Evolutionary conservation across 2,329 filamentous ascomycete genomes (phyloP), one percentile per base, ranked within the genome.

Genomic region (Pseudogymnoascus sp.): DNA sequence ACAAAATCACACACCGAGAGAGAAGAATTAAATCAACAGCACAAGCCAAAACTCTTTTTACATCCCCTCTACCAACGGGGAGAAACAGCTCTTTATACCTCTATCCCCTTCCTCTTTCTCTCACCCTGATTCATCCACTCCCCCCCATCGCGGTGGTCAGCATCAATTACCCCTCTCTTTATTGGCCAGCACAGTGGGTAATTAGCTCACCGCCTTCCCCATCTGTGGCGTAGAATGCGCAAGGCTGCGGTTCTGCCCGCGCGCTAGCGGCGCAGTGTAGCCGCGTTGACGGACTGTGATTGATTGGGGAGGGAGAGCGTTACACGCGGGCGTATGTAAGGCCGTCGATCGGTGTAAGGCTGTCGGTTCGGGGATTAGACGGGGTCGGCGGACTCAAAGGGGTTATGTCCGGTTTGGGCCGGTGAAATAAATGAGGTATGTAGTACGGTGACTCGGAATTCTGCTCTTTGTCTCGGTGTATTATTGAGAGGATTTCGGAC

Each of bases 131-230:
- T 45, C 60, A 58, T 45, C 42, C 42, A 48, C 42, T 48, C 42
- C 42, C 42, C 5, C 42, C 42, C 27, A 9, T 37, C 42, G 29
- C 10, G 5, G 25, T 61, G 60, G 60, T 61, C 39, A 61, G 60
- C 60, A 61, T 35, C 31, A 61, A 61, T 58, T 58, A 58, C 48
- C 5, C 12, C 4, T 4, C 15, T 12, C 12, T 10, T 15, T 15
- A 61, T 61, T 61, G 60, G 60, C 2, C n/a, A 60, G 74, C 76
- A 63, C 5, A 18, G 21, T 48, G 42, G 25, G 25, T 48, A 48
- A 48, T 21, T 13, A 1, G 2, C 25, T 48, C 42, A 48, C 42
- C 42, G 42, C 42, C 42, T 48, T 9, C 42, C 25, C 4, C 3
- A 13, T 48, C 4, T 1, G 42, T n/a, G 12, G 5, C 1, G 2